Percentiles rank a stretch among this genome's conserved stretches.
phyloP scores from a whole-genome alignment of 108 stramenopile species.

The Seminavis robusta region DNA sequence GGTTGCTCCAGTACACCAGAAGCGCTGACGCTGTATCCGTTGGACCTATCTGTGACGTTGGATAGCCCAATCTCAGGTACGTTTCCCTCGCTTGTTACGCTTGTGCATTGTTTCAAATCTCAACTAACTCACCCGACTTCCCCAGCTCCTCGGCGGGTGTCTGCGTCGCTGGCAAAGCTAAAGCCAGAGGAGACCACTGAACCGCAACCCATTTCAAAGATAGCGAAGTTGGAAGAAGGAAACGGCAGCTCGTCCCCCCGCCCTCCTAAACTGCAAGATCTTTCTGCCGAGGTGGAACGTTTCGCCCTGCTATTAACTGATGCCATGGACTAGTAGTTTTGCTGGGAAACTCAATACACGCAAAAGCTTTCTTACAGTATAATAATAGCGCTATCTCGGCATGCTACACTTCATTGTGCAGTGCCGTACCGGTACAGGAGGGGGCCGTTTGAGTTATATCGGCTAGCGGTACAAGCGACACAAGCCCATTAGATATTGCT shows the following conservation, averaged over 20 bases:
- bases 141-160: neutral
- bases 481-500: neutral
- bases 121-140: neutral
- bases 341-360: too few species aligned
- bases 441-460: too few species aligned
- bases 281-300: slow-evolving; percentile 22
- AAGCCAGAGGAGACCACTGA: neutral
- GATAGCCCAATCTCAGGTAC: slow-evolving; percentile 42
- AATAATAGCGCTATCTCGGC: too few species aligned
- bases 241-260: neutral
- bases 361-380: too few species aligned
- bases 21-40: slow-evolving; percentile 45
- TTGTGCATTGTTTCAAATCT: neutral
- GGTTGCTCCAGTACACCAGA: slow-evolving; percentile 35
- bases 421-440: too few species aligned
- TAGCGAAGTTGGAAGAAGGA: neutral
- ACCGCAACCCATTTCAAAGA: neutral
- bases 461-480: too few species aligned
- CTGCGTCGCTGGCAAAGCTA: neutral
- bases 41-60: slow-evolving; percentile 41
- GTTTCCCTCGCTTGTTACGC: neutral
- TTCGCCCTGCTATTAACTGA: slow-evolving; percentile 18
- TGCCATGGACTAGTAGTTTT: too few species aligned
- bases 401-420: too few species aligned
- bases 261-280: neutral